These are phyloP conservation scores for Mallotus japonicus DNA, from an alignment of 441 rosid genomes.

Conservation along the genomic window DNA sequence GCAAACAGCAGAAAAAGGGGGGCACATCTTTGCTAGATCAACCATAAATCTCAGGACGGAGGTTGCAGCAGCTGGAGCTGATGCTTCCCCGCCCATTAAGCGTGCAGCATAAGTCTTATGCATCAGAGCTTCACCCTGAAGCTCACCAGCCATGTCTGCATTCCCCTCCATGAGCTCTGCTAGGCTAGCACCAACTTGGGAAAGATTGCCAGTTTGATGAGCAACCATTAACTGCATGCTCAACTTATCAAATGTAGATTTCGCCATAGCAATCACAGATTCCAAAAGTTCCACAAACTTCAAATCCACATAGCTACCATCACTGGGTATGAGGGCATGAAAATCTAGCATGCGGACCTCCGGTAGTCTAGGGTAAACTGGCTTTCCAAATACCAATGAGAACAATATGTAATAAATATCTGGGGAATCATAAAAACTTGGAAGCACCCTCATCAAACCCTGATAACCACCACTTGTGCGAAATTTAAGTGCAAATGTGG, in stretches of 20 bases:
- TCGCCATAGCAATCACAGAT: constrained; percentile 91
- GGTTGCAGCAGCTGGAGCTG: constrained; percentile 99
- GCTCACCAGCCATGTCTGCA: constrained; percentile 93
- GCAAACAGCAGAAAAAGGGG: constrained; percentile 93
- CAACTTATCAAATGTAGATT: constrained; percentile 93
- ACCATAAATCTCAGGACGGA: constrained; percentile 99
- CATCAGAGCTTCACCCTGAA: constrained; percentile 99
- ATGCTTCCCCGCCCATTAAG: constrained; percentile 99
- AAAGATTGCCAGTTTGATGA: constrained; percentile 88
- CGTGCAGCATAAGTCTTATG: constrained; percentile 99
- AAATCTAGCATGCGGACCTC: constrained; percentile 99
- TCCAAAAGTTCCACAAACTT: constrained; percentile 94
- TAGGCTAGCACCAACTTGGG: constrained; percentile 85
- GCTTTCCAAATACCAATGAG: constrained; percentile 94
- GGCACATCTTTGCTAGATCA: constrained; percentile 99
- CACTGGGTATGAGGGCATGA: constrained; percentile 96
- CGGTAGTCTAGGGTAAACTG: constrained; percentile 97
- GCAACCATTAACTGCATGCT: constrained; percentile 88
- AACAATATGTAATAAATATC: constrained; percentile 97
- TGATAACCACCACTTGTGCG: constrained; percentile 98
- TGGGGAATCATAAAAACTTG: constrained; percentile 97
- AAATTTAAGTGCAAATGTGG: constrained; percentile 92
- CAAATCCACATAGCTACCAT: constrained; percentile 77
- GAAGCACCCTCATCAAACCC: constrained; percentile 88
- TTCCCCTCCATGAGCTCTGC: constrained; percentile 96